Conservation (phyloP, 2,329 filamentous ascomycete species). For the Ceratocystis destructans region DNA sequence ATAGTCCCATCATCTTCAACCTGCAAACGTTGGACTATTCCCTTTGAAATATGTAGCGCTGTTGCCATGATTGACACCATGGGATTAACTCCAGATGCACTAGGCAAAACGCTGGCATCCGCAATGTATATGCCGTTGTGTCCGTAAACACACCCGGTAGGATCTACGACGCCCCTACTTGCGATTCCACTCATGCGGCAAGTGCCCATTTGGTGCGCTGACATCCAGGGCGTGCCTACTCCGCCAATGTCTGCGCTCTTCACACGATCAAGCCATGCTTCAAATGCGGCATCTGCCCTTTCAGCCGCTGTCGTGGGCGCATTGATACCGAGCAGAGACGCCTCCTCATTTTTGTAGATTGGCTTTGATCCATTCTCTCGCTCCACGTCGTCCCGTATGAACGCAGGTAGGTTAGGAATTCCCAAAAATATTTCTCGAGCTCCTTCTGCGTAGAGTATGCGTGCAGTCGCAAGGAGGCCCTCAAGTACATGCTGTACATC, state of each 20-base stretch:
- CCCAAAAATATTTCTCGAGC: slow-evolving; percentile 64
- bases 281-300: slow-evolving; percentile 46
- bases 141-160: slow-evolving; percentile 50
- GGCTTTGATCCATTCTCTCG: slow-evolving; percentile 14
- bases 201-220: slow-evolving; percentile 72
- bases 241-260: slow-evolving; percentile 36
- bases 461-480: slow-evolving; percentile 56
- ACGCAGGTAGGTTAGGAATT: slow-evolving; percentile 50
- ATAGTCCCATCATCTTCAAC: neutral
- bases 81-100: slow-evolving; percentile 65
- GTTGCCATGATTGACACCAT: slow-evolving; percentile 68
- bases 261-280: slow-evolving; percentile 43
- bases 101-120: slow-evolving; percentile 64
- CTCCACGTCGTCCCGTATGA: slow-evolving; percentile 30
- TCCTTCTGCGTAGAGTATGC: slow-evolving; percentile 64
- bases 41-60: slow-evolving; percentile 49
- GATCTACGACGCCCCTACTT: slow-evolving; percentile 44
- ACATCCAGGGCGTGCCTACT: slow-evolving; percentile 42
- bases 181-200: slow-evolving; percentile 52
- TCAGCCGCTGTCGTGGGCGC: slow-evolving; percentile 25
- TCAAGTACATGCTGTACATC: slow-evolving; percentile 61
- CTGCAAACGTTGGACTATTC: slow-evolving; percentile 28
- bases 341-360: slow-evolving; percentile 5
- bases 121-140: slow-evolving; percentile 52
- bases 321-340: neutral